Percentiles rank a stretch among this genome's conserved stretches.
Evolutionary conservation across 2,329 filamentous ascomycete genomes (phyloP).

Genomic region (Pseudopithomyces maydicus): DNA sequence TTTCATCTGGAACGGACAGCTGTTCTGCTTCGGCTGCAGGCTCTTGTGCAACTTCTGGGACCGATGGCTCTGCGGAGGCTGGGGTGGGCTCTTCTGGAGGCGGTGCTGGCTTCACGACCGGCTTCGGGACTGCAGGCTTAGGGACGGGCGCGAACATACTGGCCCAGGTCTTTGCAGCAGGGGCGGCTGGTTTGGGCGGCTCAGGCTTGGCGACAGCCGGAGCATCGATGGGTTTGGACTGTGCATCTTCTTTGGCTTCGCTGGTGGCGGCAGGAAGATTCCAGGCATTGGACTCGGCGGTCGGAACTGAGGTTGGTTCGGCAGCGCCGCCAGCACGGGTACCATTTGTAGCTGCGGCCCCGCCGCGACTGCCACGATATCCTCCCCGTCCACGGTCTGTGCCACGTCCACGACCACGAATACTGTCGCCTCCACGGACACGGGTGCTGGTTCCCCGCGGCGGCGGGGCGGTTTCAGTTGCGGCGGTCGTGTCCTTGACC

Average conservation of each 20-base stretch:
- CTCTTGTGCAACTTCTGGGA: constrained; percentile 46
- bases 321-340: constrained; percentile 50
- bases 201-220: constrained; percentile 35
- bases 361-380: constrained; percentile 65
- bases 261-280: constrained; percentile 48
- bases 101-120: constrained; percentile 38
- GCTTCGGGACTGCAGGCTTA: constrained; percentile 46
- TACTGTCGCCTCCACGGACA: constrained; percentile 39
- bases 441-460: constrained; percentile 27
- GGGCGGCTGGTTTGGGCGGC: constrained; percentile 35
- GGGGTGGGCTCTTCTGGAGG: constrained; percentile 45
- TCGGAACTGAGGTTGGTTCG: constrained; percentile 67
- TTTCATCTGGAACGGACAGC: constrained; percentile 43
- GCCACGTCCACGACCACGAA: constrained; percentile 62
- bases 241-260: constrained; percentile 32
- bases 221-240: constrained; percentile 27
- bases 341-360: constrained; percentile 61
- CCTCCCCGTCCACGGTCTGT: constrained; percentile 61
- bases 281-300: constrained; percentile 71
- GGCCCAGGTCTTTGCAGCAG: constrained; percentile 58
- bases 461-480: constrained; percentile 53
- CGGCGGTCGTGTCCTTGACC: constrained; percentile 65
- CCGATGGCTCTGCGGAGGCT: constrained; percentile 41
- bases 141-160: constrained; percentile 57
- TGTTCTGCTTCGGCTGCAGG: constrained; percentile 48